Base-by-base conservation (phyloP, 2,329 filamentous ascomycete species). In the Paramyrothecium roridum region DNA sequence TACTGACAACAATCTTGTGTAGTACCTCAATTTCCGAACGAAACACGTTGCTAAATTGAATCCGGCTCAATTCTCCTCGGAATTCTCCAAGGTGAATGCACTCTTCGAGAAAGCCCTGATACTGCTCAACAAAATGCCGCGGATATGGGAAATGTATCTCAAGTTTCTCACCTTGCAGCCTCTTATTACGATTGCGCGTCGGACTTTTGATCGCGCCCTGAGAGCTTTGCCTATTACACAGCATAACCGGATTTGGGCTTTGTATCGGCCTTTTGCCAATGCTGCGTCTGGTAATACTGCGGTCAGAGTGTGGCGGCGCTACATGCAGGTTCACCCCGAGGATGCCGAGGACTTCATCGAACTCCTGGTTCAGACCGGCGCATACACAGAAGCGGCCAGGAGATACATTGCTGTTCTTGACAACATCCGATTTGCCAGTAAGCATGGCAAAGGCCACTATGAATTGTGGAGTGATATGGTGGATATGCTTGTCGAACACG, bases 381-480 rank as follows among this genome's bases (percentile, higher is more conserved):
- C 91, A 61, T 97, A 95, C 72, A 96, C 91, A 2, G 93, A 98
- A 69, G 95, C 95, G 4, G 90, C 96, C 54, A 88, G 89, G 70
- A 88, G 88, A 62, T 99, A 96, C 72, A 96, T 98, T 70, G 85
- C 91, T 50, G 87, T 98, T 52, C 81, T 99, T 65, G 93, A 98
- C 77, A 93, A 97, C 65, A 84, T 90, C 3, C 87, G 87, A 37
- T 98, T 99, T 74, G 85, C 86, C 68, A 98, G 93, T 75, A 96
- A 96, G 74, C 87, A 95, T 62, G 90, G 90, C 57, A 97, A 96
- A 73, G 93, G 95, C 1, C 91, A 93, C 59, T 99, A 96, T 70
- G 92, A 99, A 72, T 81, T 99, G 50, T 99, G 95, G 95, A 95
- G 86, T 60, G 95, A 99, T 70, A 96, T 99, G 91, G 87, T 98